Base-by-base conservation (phyloP, 2,329 filamentous ascomycete genomes). In the Trichoderma citrinoviride region DNA sequence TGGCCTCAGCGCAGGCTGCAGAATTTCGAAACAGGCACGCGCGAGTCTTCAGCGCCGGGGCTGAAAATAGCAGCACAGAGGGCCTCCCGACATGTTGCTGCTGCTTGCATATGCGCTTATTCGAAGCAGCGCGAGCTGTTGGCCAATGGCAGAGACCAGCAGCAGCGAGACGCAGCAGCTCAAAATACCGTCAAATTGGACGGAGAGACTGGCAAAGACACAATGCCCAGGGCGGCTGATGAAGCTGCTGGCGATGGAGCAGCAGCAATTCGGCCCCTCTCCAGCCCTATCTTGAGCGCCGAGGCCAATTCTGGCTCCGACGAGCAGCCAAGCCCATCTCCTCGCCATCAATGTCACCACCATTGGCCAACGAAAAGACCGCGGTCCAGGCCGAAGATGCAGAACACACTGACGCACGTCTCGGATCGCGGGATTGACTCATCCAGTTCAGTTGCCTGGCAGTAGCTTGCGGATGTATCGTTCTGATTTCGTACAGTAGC, bases 11-110 rank as follows among this genome's bases (percentile, higher is more conserved):
- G 21, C 60, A 62, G 40, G 49, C 40, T 62, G 49, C 47, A 57
- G 46, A 52, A 57, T 56, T 62, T 61, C 61, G 66, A 68, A 68
- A 68, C 67, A 44, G 41, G 37, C 63, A 29, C 25, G 55, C 21
- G 55, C n/a, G n/a, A 37, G 14, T 37, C 33, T 37, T 37, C 33
- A 37, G 33, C 33, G n/a, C 49, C n/a, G 27, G 27, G 25, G 49
- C 60, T 54, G 60, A 54, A 62, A 62, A 62, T 62, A 62, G 60
- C 47, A 61, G 23, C 58, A 44, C 47, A 43, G 19, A 61, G 5
- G 47, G 58, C 47, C 46, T 61, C 37, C 47, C 37, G 19, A 54
- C 15, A 46, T 54, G 19, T 17, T 19, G 5, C 29, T 49, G 37
- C 25, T 60, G 41, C 27, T 37, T 60, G 43, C 43, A 33, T 43